These are phyloP conservation scores for Alternaria atra DNA, from an alignment of 2,329 filamentous ascomycete species.

Conservation along the genomic window DNA sequence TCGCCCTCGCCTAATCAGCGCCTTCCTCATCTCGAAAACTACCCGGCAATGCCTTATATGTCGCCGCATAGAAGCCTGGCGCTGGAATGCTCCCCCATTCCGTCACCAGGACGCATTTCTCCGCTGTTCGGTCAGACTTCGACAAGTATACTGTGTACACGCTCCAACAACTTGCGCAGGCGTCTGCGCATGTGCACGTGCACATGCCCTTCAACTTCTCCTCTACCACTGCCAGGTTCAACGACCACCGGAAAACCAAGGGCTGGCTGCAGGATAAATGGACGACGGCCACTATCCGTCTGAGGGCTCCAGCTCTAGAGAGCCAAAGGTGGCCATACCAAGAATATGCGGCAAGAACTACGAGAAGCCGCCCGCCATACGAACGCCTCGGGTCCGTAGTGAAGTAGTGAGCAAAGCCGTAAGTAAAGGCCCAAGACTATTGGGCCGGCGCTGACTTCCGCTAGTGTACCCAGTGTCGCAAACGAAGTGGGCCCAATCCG, in stretches of 20 bases:
- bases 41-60: background rate
- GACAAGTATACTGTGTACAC: background rate
- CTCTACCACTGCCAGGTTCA: background rate
- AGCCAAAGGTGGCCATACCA: slow-evolving; percentile 16
- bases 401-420: slow-evolving; percentile 28
- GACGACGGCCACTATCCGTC: slow-evolving; percentile 2
- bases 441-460: slow-evolving; percentile 5
- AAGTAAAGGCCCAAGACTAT: slow-evolving; percentile 1
- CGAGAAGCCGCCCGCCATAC: background rate
- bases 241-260: too few relatives aligned
- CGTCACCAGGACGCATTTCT: background rate
- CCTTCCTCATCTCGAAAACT: background rate
- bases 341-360: slow-evolving; percentile 8
- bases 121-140: background rate
- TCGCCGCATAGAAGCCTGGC: background rate
- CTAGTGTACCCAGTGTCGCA: too few relatives aligned
- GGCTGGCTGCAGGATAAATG: background rate
- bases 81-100: background rate
- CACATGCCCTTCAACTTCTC: background rate
- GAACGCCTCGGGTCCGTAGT: slow-evolving; percentile 6
- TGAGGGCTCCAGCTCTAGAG: slow-evolving; percentile 2
- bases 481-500: slow-evolving; percentile 12
- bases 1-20: background rate
- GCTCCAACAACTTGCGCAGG: background rate
- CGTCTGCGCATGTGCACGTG: background rate